Base-by-base conservation (phyloP, 1,284 basidiomycete genomes). In the Chondrostereum purpureum region DNA sequence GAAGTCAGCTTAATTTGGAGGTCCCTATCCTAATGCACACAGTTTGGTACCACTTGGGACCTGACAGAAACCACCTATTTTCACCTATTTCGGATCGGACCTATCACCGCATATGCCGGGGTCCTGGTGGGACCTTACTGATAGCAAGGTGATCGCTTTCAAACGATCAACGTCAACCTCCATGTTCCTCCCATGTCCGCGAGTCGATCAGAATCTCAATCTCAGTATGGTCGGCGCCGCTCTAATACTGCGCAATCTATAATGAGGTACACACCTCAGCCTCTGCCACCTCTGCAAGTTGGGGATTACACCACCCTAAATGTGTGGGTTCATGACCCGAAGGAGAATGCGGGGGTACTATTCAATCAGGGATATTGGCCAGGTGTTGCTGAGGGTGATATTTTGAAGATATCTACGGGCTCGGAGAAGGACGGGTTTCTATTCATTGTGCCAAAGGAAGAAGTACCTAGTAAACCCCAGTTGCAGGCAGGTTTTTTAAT, bases 331-430 rank as follows among this genome's bases (percentile, higher is more conserved):
- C 81, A 86, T 54, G 83, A 87, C 50, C 56, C 71, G n/a, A 49
- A 76, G 54, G 79, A 84, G 31, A 74, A 73, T 0, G 58, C 69
- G 3, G 66, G 66, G 21, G 78, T 86, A 43, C 69, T 78, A 12
- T 70, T 90, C 57, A 88, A 89, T 53, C 79, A 81, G 40, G 66
- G 75, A 14, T 78, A 70, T 58, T 88, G 84, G 81, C 81, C 83
- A 13, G 87, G 87, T 2, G 80, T 87, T 39, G 65, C 66, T 35
- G 82, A 83, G 53, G 87, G 86, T 6, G 87, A 89, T 55, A 64
- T 87, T 55, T 57, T 89, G 31, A 71, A 74, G 45, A 73, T 88
- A 8, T 71, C 67, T 35, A 63, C 63, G 27, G 64, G 66, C 39
- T 66, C 62, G 42, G 58, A 67, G n/a, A 61, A 66, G 14, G 63